Conservation (phyloP, 768 basidiomycete species). For the Kwoniella sp. region DNA sequence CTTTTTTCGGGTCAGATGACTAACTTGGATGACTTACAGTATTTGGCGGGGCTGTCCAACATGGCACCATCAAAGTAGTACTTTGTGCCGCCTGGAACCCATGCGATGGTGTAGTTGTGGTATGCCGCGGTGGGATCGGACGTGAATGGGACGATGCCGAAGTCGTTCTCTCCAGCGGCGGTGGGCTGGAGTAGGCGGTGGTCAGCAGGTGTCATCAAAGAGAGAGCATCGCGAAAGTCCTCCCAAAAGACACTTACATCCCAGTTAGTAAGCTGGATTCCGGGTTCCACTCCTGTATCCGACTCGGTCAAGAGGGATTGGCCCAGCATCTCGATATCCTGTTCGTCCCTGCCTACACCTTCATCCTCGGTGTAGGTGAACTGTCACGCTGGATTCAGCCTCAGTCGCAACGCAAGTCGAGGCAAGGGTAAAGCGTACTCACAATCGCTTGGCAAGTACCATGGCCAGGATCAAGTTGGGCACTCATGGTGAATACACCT, state of each 20-base stretch:
- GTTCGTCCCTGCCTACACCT: constrained; percentile 5
- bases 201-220: background rate
- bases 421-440: constrained; percentile 8
- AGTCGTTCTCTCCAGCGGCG: constrained; percentile 3
- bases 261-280: constrained; percentile 31
- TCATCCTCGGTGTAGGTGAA: constrained; percentile 22
- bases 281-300: constrained; percentile 5
- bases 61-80: constrained; percentile 25
- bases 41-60: constrained; percentile 19
- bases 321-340: constrained; percentile 19
- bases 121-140: constrained; percentile 20
- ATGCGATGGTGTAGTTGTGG: constrained; percentile 31
- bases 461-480: constrained; percentile 19
- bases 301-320: constrained; percentile 9
- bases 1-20: background rate
- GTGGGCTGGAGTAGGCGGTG: constrained; percentile 9
- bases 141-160: constrained; percentile 22
- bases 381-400: background rate
- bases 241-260: constrained; percentile 19
- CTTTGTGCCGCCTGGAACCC: constrained; percentile 25
- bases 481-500: constrained; percentile 25
- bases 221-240: background rate
- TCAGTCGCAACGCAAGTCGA: background rate
- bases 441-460: constrained; percentile 32
- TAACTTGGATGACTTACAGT: constrained; percentile 14